These are phyloP conservation scores for Saccharomyces hybrid DNA, from an alignment of 1,139 yeast species.

Conservation along the genomic window DNA sequence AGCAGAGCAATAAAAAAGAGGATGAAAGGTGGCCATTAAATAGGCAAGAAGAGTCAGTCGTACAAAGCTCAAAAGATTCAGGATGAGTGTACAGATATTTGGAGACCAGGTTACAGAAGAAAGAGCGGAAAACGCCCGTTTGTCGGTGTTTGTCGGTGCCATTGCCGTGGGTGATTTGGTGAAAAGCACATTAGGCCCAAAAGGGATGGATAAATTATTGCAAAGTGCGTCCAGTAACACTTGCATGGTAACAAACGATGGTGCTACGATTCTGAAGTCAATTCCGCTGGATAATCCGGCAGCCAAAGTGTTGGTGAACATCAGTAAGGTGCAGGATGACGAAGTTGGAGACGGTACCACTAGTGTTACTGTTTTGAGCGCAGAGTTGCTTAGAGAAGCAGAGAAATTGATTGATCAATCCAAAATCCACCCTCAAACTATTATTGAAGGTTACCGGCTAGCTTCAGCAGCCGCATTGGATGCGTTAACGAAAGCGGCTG, in stretches of 20 bases:
- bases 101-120: constrained; percentile 98
- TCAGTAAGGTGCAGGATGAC: constrained; percentile 95
- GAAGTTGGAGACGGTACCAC: constrained; percentile 96
- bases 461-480: constrained; percentile 76
- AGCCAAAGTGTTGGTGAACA: constrained; percentile 92
- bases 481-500: constrained; percentile 72
- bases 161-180: constrained; percentile 98
- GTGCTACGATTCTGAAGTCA: constrained; percentile 91
- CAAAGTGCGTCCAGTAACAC: constrained; percentile 78
- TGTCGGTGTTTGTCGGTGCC: constrained; percentile 96
- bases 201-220: constrained; percentile 94
- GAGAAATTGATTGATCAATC: constrained; percentile 79
- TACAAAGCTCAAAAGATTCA: neutral
- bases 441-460: constrained; percentile 89
- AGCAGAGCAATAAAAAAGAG: neutral
- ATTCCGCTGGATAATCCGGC: constrained; percentile 98
- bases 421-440: constrained; percentile 97
- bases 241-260: constrained; percentile 89
- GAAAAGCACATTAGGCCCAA: constrained; percentile 93
- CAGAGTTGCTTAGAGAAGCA: constrained; percentile 91
- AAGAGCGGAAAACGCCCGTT: constrained; percentile 95
- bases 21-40: neutral
- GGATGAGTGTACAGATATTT: constrained; percentile 67
- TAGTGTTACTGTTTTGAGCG: constrained; percentile 92
- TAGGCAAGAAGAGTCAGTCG: neutral